Percentiles rank a stretch among this genome's conserved stretches.
These are phyloP conservation scores for Microsporum ferrugineum DNA, from an alignment of 2,329 filamentous ascomycete species.

Conservation along the genomic window DNA sequence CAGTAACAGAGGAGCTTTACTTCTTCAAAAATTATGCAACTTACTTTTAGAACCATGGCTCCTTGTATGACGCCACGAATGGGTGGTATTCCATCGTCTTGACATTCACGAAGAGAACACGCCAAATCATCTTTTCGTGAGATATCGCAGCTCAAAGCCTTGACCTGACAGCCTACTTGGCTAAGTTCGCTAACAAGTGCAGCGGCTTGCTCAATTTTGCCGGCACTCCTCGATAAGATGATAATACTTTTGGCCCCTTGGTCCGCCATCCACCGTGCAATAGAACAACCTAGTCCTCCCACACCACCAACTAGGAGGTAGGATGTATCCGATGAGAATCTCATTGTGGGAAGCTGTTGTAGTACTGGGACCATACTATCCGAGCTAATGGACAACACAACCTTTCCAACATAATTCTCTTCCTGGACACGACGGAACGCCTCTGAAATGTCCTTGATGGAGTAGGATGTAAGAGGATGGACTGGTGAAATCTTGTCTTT, in stretches of 20 bases:
- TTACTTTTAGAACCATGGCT: constrained; percentile 9
- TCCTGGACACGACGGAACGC: constrained; percentile 21
- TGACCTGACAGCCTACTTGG: constrained; percentile 11
- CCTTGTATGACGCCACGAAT: constrained; percentile 9
- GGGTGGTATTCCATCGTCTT: background rate
- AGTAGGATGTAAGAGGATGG: constrained; percentile 13
- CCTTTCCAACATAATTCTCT: constrained; percentile 29
- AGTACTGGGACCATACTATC: background rate
- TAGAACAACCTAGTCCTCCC: constrained; percentile 9
- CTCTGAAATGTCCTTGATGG: constrained; percentile 11
- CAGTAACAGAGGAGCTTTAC: constrained; percentile 15
- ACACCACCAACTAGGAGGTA: constrained; percentile 16
- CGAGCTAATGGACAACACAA: constrained; percentile 20
- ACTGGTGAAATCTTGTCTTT: constrained; percentile 19
- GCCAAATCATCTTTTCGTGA: background rate
- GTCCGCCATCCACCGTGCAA: constrained; percentile 10
- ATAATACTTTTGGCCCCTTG: constrained; percentile 23
- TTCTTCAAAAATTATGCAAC: background rate
- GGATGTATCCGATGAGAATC: constrained; percentile 3
- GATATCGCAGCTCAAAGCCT: constrained; percentile 4
- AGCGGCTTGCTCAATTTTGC: constrained; percentile 6
- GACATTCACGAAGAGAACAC: constrained; percentile 11
- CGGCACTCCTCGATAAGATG: constrained; percentile 21
- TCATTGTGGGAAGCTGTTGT: background rate
- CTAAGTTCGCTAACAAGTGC: background rate